A percentile compares a stretch with the other conserved stretches of the same genome.
phyloP scores from a whole-genome alignment of 2,329 filamentous ascomycete species.

The Exophiala oligosperma region DNA sequence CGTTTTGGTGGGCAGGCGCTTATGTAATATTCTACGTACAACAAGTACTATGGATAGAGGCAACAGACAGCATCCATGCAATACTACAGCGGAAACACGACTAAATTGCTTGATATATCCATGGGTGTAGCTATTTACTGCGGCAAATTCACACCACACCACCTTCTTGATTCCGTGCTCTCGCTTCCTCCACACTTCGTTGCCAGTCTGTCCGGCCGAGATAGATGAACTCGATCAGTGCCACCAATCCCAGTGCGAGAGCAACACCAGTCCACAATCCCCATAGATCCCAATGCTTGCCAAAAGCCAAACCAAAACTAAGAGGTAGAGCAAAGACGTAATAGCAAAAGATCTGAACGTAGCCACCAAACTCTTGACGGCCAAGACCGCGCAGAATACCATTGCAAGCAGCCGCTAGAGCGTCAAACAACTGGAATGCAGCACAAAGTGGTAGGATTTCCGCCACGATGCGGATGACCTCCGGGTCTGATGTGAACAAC shows the following conservation, averaged over 20 bases:
- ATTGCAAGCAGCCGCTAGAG: slow-evolving; percentile 74
- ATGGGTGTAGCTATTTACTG: background rate
- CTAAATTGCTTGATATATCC: background rate
- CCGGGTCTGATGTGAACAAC: slow-evolving; percentile 73
- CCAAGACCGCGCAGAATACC: slow-evolving; percentile 85
- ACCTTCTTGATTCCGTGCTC: slow-evolving; percentile 52
- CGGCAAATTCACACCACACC: background rate
- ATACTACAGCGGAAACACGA: background rate
- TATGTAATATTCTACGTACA: background rate
- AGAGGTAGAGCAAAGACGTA: slow-evolving; percentile 85
- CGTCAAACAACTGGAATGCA: slow-evolving; percentile 87
- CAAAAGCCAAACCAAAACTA: slow-evolving; percentile 76
- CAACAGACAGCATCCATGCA: background rate
- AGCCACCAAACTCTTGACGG: slow-evolving; percentile 84
- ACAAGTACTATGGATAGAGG: too few species aligned
- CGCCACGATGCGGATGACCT: slow-evolving; percentile 69
- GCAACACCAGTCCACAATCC: slow-evolving; percentile 82
- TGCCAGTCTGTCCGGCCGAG: slow-evolving; percentile 58
- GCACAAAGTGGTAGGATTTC: slow-evolving; percentile 76
- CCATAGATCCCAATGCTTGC: slow-evolving; percentile 70
- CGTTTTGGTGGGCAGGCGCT: background rate
- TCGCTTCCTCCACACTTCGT: slow-evolving; percentile 60
- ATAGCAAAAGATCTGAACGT: slow-evolving; percentile 82
- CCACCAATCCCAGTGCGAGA: slow-evolving; percentile 64
- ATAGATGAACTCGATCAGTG: slow-evolving; percentile 57